Evolutionary conservation across 768 basidiomycete species (phyloP), one percentile per base, ranked within the genome.

Genomic region (Serendipita indica): DNA sequence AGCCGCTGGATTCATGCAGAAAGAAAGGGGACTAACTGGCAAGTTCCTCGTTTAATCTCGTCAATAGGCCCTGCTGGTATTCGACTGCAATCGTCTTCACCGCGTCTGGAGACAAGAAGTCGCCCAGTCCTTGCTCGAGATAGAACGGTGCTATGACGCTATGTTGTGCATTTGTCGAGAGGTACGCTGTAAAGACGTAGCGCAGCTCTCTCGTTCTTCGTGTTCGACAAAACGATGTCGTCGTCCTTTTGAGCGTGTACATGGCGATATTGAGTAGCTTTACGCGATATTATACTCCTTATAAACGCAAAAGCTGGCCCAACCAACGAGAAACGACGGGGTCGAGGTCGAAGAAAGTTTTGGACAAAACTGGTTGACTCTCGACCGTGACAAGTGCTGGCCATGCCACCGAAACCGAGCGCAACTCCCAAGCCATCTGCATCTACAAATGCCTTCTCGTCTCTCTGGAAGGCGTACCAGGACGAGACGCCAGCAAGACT

Each of bases 31-130:
- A 58, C 72, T 30, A 65, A 91, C 91, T 81, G 68, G 76, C 74
- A 33, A 88, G 76, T 67, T 84, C 78, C 7, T 84, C 80, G 63
- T 86, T 89, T 49, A 96, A 69, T 54, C 87, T 77, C 58, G 83
- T 75, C 60, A 94, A 70, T 32, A 93, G 74, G 6, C 91, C 91
- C 61, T 86, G 77, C 67, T 93, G 91, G 70, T 87, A 96, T 65
- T 93, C 90, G 52, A 81, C 75, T 2, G 84, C 84, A 52, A 91
- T 73, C 60, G 78, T 77, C 62, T 77, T 79, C 60, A 92, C 75
- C 1, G 84, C 84, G n/a, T 68, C 64, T 20, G 87, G 82, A 1
- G 86, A 80, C 65, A 92, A 72, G 68, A 94, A 94, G 20, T 81
- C 73, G 43, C 85, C 86, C 32, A 93, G 73, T 18, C 90, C 91